Evolutionary conservation across 2,329 filamentous ascomycete species (phyloP), one percentile per base, ranked within the genome.

Genomic region (Lasiodiplodia citricola): DNA sequence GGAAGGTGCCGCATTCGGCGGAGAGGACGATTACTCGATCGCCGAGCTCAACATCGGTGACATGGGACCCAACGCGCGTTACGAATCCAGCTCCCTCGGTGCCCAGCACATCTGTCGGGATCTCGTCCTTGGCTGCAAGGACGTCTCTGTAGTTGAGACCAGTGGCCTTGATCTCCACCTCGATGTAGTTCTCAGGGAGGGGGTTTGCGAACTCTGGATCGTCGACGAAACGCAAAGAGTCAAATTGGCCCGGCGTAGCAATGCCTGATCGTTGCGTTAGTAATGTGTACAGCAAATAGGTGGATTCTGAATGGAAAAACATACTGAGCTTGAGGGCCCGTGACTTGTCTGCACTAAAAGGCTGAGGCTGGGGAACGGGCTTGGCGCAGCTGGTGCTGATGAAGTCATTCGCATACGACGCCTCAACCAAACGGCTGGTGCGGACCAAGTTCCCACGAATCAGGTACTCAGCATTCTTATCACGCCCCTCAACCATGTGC

Each of bases 121-220:
- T 35, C 14, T 66, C 51, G 7, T 67, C 13, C 62, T 60, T 55
- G 83, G 72, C 14, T 75, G 57, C 2, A 58, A 60, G 54, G 78
- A 70, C 81, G 81, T 83, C 47, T 16, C 60, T 64, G 21, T 52
- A 52, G 7, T 52, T 64, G 28, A 64, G 28, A 35, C 60, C 60
- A 8, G 60, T 25, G 5, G 60, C 60, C 31, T 64, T 64, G 0
- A 73, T 55, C 35, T 76, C 71, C 5, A 75, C 54, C 52, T 74
- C 70, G 8, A 76, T 68, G 7, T 70, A 44, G 38, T 50, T 62
- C 18, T 70, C 60, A 7, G 44, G 38, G n/a, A 64, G 28, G n/a
- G 60, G 28, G 28, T 18, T 64, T 23, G 31, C 47, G 31, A 18
- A 35, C 10, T 64, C 60, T 2, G 28, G 28, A 21, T 64, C 60